These are phyloP conservation scores for Rhodamnia argentea DNA, from an alignment of 345 rosid species.

Conservation along the genomic window DNA sequence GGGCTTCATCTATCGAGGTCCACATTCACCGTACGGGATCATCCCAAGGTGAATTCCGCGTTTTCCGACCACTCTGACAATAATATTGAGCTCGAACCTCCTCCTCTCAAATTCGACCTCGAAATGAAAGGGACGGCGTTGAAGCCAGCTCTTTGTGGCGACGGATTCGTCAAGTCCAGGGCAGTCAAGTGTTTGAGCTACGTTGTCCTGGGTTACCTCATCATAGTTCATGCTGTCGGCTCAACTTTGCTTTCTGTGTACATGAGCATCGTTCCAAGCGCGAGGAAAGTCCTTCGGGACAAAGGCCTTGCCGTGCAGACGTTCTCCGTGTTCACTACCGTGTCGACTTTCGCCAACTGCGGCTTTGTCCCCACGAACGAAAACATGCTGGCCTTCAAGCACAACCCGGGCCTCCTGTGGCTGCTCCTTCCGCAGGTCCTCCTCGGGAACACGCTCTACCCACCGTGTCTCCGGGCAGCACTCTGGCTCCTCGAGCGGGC, in stretches of 20 bases:
- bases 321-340: constrained; percentile 36
- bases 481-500: constrained; percentile 28
- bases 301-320: constrained; percentile 22
- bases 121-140: background rate
- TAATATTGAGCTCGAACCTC: background rate
- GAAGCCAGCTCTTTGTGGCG: background rate
- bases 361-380: constrained; percentile 69
- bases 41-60: background rate
- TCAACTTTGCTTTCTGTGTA: constrained; percentile 23
- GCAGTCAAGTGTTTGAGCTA: constrained; percentile 8
- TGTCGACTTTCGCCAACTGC: constrained; percentile 47
- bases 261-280: constrained; percentile 21
- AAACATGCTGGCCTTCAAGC: constrained; percentile 52
- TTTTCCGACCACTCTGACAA: background rate
- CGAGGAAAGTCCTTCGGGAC: constrained; percentile 21
- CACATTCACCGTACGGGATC: background rate
- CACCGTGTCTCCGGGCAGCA: constrained; percentile 17
- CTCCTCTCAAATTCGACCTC: background rate
- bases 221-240: constrained; percentile 25
- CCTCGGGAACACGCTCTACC: constrained; percentile 48
- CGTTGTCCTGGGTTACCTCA: constrained; percentile 33
- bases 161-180: background rate
- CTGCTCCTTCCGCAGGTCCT: constrained; percentile 38
- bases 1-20: constrained; percentile 8
- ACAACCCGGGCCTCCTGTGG: constrained; percentile 40